phyloP scores from a whole-genome alignment of 2,329 filamentous ascomycete genomes.

The Chaetomium olivaceum region DNA sequence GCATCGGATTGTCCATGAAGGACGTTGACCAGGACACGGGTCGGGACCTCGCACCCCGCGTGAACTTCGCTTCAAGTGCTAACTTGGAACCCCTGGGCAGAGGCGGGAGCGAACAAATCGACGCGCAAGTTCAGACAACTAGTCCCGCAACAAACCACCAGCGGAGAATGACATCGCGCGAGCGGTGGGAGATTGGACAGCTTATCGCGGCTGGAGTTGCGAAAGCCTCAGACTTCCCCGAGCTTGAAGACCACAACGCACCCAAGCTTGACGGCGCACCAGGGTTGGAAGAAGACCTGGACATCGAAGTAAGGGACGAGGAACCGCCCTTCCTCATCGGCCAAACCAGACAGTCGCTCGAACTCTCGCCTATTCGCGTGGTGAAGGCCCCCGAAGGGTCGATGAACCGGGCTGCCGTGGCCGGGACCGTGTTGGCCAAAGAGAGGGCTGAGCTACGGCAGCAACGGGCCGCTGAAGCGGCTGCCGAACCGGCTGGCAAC shows the following conservation, averaged over 20 bases:
- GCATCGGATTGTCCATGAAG: constrained; percentile 92
- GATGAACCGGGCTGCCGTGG: constrained; percentile 92
- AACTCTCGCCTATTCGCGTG: constrained; percentile 91
- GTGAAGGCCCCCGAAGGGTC: constrained; percentile 98
- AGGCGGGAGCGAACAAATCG: constrained; percentile 47
- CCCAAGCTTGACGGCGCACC: constrained; percentile 82
- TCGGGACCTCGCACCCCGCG: constrained; percentile 75
- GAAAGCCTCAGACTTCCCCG: constrained; percentile 89
- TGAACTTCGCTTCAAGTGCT: constrained; percentile 79
- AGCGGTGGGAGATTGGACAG: constrained; percentile 96
- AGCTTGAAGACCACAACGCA: constrained; percentile 83
- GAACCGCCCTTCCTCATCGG: constrained; percentile 96
- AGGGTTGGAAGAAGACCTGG: constrained; percentile 92
- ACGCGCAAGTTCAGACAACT: constrained; percentile 57
- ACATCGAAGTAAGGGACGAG: constrained; percentile 94
- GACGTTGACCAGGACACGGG: constrained; percentile 94
- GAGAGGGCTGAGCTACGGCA: constrained; percentile 86
- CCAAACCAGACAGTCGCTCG: constrained; percentile 93
- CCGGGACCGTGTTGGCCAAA: constrained; percentile 82
- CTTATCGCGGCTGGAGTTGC: constrained; percentile 92
- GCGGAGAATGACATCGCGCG: constrained; percentile 94
- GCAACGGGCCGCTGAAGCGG: constrained; percentile 66
- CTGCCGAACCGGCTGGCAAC: constrained; percentile 60
- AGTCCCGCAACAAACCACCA: constrained; percentile 60
- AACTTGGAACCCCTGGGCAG: constrained; percentile 75